Conservation (phyloP, 2,329 filamentous ascomycete species). For the Seiridium cupressi region DNA sequence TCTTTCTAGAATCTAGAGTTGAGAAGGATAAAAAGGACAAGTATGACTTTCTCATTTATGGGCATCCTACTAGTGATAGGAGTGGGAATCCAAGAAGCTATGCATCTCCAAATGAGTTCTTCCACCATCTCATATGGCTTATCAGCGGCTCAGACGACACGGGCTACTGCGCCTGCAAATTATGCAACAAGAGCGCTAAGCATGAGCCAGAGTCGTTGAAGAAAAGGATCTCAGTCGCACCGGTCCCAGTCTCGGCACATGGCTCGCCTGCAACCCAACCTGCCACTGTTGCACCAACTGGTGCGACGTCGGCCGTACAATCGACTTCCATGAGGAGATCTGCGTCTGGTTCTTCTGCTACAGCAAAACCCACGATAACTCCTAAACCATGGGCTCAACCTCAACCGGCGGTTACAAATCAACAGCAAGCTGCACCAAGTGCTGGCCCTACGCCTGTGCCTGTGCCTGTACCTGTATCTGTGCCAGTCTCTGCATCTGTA, state of each 20-base stretch:
- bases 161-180: constrained; percentile 8
- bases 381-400: neutral
- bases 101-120: constrained; percentile 13
- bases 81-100: constrained; percentile 10
- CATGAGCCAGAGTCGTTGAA: constrained; percentile 7
- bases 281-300: neutral
- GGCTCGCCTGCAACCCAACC: neutral
- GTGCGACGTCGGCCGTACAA: neutral
- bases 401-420: constrained; percentile 18
- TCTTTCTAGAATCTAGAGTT: neutral
- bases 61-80: constrained; percentile 12
- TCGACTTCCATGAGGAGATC: constrained; percentile 10
- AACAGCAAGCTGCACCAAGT: neutral
- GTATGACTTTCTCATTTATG: constrained; percentile 14
- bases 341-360: constrained; percentile 6
- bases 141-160: constrained; percentile 9
- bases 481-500: constrained; percentile 7
- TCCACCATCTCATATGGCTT: constrained; percentile 14
- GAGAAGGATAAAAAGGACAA: constrained; percentile 2
- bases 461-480: constrained; percentile 5
- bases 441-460: too few species aligned
- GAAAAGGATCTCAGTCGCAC: neutral
- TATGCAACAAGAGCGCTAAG: constrained; percentile 11
- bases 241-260: neutral
- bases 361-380: neutral